Base-by-base conservation (phyloP, 2,329 filamentous ascomycete species). In the Lecanoromycetidae sp. region DNA sequence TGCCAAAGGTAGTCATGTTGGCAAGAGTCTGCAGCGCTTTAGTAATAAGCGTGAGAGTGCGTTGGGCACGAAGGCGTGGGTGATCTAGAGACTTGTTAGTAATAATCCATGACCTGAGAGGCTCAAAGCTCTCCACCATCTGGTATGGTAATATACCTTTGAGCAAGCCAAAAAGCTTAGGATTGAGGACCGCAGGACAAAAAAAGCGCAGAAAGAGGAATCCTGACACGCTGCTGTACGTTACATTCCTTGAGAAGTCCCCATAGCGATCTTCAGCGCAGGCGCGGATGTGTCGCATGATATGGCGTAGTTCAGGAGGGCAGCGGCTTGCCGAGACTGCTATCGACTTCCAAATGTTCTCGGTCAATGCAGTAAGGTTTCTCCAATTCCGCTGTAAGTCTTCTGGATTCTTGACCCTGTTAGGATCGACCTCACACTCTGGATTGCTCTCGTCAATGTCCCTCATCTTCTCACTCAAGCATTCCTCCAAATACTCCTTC, bases 171-270 rank as follows among this genome's bases (percentile, higher is more conserved):
- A 94, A 95, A 12, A 96, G 73, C 65, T 94, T 94, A 1, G 90
- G 90, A 53, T 94, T 95, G 5, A 96, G 71, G 49, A 96, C 87
- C n/a, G 90, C 88, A 3, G 90, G 90, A 60, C 88, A 94, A 59
- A 96, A 91, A 69, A 95, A 95, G 4, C 90, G 82, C 51, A 96
- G 71, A 62, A 96, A 96, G 10, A 96, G 67, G 59, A 96, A 96
- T 0, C 90, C 90, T 36, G 87, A 94, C 1, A 96, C 87, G 60
- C 87, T 94, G 44, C 88, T 95, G 61, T 94, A 96, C 37, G 82
- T 79, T 30, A 94, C 87, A 2, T 84, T 90, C 23, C 87, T 80
- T 34, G 94, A 69, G 58, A 93, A 95, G 61, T 94, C 87, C 23
- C 90, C 90, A 61, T 94, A 96, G 15, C 88, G 82, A 61, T 95